Evolutionary conservation across 805 yeast genomes (phyloP).

Genomic region (Candida easanensis): DNA sequence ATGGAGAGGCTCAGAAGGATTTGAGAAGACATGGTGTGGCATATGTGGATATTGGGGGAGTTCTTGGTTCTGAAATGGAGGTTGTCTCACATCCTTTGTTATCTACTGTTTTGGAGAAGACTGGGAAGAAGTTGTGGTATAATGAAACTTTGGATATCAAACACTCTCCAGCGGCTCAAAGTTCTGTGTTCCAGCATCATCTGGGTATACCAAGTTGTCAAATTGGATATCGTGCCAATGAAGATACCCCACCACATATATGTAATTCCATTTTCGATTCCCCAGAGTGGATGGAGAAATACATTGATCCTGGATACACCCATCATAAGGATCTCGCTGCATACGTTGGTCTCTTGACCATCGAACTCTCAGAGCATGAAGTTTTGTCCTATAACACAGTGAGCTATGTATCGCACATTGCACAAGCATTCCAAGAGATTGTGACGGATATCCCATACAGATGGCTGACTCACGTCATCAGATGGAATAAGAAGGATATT

Average conservation of each 20-base stretch:
- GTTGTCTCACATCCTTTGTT: constrained; percentile 59
- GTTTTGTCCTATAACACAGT: constrained; percentile 46
- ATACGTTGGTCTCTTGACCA: constrained; percentile 52
- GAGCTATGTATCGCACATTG: constrained; percentile 46
- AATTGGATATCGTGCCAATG: constrained; percentile 35
- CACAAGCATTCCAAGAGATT: constrained; percentile 32
- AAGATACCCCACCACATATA: not conserved
- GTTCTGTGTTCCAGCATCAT: constrained; percentile 54
- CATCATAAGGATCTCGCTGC: constrained; percentile 58
- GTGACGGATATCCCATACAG: constrained; percentile 25
- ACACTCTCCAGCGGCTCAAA: not conserved
- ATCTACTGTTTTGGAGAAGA: constrained; percentile 30
- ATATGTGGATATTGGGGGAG: constrained; percentile 47
- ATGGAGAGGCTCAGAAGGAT: constrained; percentile 52
- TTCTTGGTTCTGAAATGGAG: constrained; percentile 47
- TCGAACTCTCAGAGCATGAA: constrained; percentile 56
- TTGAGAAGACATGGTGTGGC: constrained; percentile 55
- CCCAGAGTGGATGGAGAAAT: constrained; percentile 48
- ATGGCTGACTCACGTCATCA: constrained; percentile 28
- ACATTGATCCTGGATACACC: constrained; percentile 49
- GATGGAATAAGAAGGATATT: constrained; percentile 1
- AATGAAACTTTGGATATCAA: constrained; percentile 41
- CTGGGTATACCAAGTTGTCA: constrained; percentile 64
- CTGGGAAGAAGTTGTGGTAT: constrained; percentile 12
- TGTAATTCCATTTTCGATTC: constrained; percentile 59